These are phyloP conservation scores for Zizania latifolia DNA, from an alignment of 176 grass and related monocot species.

Conservation along the genomic window DNA sequence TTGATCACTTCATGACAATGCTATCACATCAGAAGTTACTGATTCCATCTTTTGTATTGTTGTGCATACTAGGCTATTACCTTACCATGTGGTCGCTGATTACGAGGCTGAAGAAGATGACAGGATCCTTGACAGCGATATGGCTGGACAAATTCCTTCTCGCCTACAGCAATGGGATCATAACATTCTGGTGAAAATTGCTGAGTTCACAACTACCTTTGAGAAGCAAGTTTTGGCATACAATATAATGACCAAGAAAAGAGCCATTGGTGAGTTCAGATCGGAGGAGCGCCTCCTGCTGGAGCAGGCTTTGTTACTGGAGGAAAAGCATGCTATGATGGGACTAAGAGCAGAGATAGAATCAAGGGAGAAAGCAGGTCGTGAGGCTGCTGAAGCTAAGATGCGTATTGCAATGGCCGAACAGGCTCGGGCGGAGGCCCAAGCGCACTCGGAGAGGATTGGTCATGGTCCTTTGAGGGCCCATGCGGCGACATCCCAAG, in stretches of 20 bases:
- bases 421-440: constrained; percentile 54
- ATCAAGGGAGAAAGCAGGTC: constrained; percentile 61
- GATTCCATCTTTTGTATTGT: constrained; percentile 16
- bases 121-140: constrained; percentile 70
- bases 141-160: constrained; percentile 65
- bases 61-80: constrained; percentile 65
- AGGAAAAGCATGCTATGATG: constrained; percentile 61
- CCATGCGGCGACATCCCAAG: constrained; percentile 43
- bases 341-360: constrained; percentile 62
- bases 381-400: constrained; percentile 71
- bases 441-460: constrained; percentile 62
- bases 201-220: constrained; percentile 86
- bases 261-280: constrained; percentile 73
- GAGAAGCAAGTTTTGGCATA: constrained; percentile 97
- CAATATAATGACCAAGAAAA: constrained; percentile 94
- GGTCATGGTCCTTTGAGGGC: constrained; percentile 42
- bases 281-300: constrained; percentile 93
- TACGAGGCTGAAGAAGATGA: constrained; percentile 99
- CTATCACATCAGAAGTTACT: constrained; percentile 5
- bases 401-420: constrained; percentile 65
- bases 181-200: constrained; percentile 93
- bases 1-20: neutral
- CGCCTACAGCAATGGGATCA: constrained; percentile 97
- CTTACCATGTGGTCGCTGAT: constrained; percentile 95
- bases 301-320: constrained; percentile 75